A percentile compares a stretch with the other conserved stretches of the same genome.
phyloP scores from a whole-genome alignment of 2,329 filamentous ascomycete genomes.

The Dactylellina leptospora region DNA sequence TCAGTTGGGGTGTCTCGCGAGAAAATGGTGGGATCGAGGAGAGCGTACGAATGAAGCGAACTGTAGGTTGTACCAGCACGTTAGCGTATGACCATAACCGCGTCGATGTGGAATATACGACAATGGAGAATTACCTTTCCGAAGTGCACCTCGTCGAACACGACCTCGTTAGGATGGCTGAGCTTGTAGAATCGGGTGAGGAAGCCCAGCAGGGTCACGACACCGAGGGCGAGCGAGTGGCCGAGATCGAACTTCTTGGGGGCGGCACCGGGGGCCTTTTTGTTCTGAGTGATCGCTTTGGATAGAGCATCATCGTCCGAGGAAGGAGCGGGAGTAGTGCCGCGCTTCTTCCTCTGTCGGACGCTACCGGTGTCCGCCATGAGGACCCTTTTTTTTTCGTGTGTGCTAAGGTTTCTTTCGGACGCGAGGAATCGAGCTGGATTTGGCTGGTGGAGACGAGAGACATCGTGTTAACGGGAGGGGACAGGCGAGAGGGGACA shows the following conservation, averaged over 20 bases:
- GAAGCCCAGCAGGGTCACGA: constrained; percentile 86
- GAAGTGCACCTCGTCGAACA: constrained; percentile 99
- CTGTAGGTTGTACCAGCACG: constrained; percentile 60
- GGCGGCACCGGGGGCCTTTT: constrained; percentile 12
- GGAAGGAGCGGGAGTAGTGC: constrained; percentile 40
- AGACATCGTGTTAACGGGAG: constrained; percentile 1
- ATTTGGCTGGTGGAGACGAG: constrained; percentile 23
- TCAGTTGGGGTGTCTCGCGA: too few species aligned
- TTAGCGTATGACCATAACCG: constrained; percentile 14
- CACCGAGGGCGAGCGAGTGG: constrained; percentile 78
- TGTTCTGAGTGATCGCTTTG: constrained; percentile 32
- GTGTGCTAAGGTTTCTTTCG: constrained; percentile 4
- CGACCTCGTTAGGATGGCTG: constrained; percentile 91
- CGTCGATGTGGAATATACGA: constrained; percentile 15
- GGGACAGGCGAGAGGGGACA: not conserved
- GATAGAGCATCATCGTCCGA: constrained; percentile 53
- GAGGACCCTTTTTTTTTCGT: too few species aligned
- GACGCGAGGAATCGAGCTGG: constrained; percentile 29
- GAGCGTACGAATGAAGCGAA: constrained; percentile 70
- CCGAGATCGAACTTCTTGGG: constrained; percentile 68
- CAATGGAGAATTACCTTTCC: constrained; percentile 78
- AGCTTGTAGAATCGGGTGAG: constrained; percentile 95
- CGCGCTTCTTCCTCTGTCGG: constrained; percentile 55
- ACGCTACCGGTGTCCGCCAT: constrained; percentile 56
- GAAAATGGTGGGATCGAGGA: not conserved